Percentiles rank a stretch among this genome's conserved stretches.
Evolutionary conservation across 257 asterid species (phyloP).

Genomic region (Ophiorrhiza pumila): DNA sequence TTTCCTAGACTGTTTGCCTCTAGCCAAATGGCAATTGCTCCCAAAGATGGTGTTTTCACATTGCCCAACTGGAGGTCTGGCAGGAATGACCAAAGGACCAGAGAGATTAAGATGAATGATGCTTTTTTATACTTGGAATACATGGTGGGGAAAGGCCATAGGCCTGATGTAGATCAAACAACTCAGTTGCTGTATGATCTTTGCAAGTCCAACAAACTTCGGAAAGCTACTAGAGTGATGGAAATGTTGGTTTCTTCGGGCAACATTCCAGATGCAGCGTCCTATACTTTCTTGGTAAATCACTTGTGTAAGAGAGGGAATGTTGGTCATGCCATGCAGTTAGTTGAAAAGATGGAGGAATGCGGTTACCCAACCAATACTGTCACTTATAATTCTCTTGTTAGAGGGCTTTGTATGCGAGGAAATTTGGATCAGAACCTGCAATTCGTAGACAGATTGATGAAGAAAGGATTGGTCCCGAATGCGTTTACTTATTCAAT

Average conservation of each 20-base stretch:
- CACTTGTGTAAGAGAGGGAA: constrained; percentile 73
- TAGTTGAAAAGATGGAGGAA: constrained; percentile 83
- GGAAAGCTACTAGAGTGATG: constrained; percentile 83
- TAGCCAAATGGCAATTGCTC: constrained; percentile 35
- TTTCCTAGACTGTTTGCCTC: constrained; percentile 44
- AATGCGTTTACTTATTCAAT: constrained; percentile 82
- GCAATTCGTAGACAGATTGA: constrained; percentile 60
- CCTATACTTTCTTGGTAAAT: constrained; percentile 68
- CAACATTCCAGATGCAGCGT: constrained; percentile 61
- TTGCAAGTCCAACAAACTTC: constrained; percentile 57
- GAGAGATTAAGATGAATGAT: constrained; percentile 57
- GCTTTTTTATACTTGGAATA: constrained; percentile 71
- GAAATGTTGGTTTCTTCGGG: constrained; percentile 77
- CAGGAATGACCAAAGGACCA: constrained; percentile 49
- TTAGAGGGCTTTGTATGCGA: constrained; percentile 77
- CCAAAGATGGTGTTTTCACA: constrained; percentile 44
- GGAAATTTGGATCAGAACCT: constrained; percentile 62
- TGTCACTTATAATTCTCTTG: constrained; percentile 63
- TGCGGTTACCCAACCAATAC: constrained; percentile 64
- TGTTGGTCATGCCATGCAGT: constrained; percentile 90
- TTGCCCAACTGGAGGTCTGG: constrained; percentile 85
- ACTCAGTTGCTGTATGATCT: constrained; percentile 77
- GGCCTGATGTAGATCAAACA: constrained; percentile 59
- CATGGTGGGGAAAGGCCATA: constrained; percentile 73
- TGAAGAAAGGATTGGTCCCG: constrained; percentile 74